Percentiles rank a stretch among this genome's conserved stretches.
Evolutionary conservation across 2,329 filamentous ascomycete genomes (phyloP).

Genomic region (Aureobasidium sp.): DNA sequence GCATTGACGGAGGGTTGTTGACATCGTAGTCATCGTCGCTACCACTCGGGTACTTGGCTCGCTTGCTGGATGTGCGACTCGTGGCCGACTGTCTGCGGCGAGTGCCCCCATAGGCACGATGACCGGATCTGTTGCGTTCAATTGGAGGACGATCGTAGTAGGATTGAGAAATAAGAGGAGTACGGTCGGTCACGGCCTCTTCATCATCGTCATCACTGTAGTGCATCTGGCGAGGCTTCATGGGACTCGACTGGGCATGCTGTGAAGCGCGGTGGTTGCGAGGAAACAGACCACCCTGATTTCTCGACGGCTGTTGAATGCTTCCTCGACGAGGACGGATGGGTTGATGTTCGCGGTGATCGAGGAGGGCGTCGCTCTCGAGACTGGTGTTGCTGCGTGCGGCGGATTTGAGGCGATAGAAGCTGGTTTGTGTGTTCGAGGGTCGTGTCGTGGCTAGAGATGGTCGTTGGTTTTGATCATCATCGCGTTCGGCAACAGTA

Average conservation of each 20-base stretch:
- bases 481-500: constrained; percentile 38
- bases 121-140: constrained; percentile 19
- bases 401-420: constrained; percentile 42
- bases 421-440: constrained; percentile 34
- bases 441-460: constrained; percentile 30
- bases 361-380: constrained; percentile 78
- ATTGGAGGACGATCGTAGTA: constrained; percentile 20
- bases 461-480: constrained; percentile 32
- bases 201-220: constrained; percentile 34
- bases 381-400: constrained; percentile 77
- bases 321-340: constrained; percentile 35
- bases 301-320: constrained; percentile 26
- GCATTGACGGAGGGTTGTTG: constrained; percentile 57
- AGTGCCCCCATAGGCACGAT: constrained; percentile 1
- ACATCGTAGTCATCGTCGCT: constrained; percentile 45
- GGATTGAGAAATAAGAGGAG: constrained; percentile 42
- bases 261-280: constrained; percentile 6
- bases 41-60: neutral
- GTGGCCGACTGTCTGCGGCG: constrained; percentile 18
- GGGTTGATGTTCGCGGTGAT: constrained; percentile 51
- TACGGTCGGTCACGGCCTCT: constrained; percentile 41
- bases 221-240: constrained; percentile 11
- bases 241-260: constrained; percentile 11
- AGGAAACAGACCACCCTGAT: constrained; percentile 1
- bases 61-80: constrained; percentile 16